Conservation (phyloP, 257 asterid species). For the Rubia yunnanensis region DNA sequence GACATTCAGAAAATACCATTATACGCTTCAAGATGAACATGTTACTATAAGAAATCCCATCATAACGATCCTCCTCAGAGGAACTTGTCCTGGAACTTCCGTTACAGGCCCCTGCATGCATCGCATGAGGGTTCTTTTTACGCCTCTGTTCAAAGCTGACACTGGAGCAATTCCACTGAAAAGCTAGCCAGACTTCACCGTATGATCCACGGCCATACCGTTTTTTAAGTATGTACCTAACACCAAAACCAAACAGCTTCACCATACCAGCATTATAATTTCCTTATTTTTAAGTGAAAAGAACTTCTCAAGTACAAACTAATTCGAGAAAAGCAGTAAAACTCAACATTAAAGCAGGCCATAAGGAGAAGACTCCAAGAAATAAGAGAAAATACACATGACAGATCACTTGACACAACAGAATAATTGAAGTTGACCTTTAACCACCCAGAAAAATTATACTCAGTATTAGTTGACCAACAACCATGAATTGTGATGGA, state of each 20-base stretch:
- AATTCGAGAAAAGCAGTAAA: background rate
- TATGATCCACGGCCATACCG: conserved; percentile 93
- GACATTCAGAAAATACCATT: conserved; percentile 45
- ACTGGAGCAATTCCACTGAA: conserved; percentile 84
- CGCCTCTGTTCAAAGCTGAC: conserved; percentile 29
- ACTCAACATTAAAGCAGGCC: background rate
- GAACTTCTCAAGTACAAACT: background rate
- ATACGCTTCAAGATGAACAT: conserved; percentile 92
- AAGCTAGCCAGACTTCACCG: conserved; percentile 99
- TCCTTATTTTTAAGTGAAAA: background rate
- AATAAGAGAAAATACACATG: background rate
- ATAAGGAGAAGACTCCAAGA: background rate
- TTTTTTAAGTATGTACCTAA: conserved; percentile 85
- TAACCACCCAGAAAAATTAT: no score
- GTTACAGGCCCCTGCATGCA: conserved; percentile 28
- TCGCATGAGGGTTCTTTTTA: conserved; percentile 22
- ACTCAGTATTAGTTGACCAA: no score
- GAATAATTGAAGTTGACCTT: background rate
- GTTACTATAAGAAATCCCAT: conserved; percentile 35
- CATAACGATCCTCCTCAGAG: conserved; percentile 35
- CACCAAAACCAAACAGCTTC: background rate
- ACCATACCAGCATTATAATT: background rate
- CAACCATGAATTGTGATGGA: background rate
- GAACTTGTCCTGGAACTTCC: conserved; percentile 24
- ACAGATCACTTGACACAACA: background rate